These are phyloP conservation scores for Candolleomyces aberdarensis DNA, from an alignment of 768 basidiomycete genomes.

Conservation along the genomic window DNA sequence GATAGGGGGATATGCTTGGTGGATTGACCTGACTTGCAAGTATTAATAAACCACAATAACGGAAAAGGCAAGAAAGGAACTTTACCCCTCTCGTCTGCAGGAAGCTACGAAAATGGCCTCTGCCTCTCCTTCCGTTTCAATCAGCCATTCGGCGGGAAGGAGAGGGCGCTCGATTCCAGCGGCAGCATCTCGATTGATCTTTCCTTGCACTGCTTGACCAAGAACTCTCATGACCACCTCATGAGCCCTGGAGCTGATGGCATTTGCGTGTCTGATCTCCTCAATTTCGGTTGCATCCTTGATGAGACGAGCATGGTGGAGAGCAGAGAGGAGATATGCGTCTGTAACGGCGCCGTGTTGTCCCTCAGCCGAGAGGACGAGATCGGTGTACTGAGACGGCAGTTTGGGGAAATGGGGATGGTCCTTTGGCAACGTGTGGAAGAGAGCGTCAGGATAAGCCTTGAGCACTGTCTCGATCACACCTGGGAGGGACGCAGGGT, in stretches of 20 bases:
- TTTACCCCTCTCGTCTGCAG: constrained; percentile 84
- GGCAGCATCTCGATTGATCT: constrained; percentile 43
- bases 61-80: constrained; percentile 2
- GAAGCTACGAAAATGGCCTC: constrained; percentile 92
- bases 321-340: constrained; percentile 65
- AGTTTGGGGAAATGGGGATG: constrained; percentile 52
- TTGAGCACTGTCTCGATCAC: constrained; percentile 46
- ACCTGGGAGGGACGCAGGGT: constrained; percentile 42
- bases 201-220: constrained; percentile 64
- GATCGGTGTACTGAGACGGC: constrained; percentile 38
- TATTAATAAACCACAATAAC: constrained; percentile 3
- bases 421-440: constrained; percentile 61
- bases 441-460: constrained; percentile 49
- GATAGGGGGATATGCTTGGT: constrained; percentile 92
- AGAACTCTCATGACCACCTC: constrained; percentile 91
- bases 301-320: constrained; percentile 77
- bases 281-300: constrained; percentile 76
- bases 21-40: constrained; percentile 53
- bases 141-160: constrained; percentile 80
- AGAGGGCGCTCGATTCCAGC: constrained; percentile 47
- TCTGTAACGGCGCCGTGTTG: constrained; percentile 41
- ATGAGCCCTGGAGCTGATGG: constrained; percentile 86
- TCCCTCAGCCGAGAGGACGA: constrained; percentile 33
- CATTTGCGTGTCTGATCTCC: constrained; percentile 74
- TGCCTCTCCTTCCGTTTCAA: constrained; percentile 90